Evolutionary conservation across 2,329 filamentous ascomycete species (phyloP).

Genomic region (Corinectria fuckeliana): DNA sequence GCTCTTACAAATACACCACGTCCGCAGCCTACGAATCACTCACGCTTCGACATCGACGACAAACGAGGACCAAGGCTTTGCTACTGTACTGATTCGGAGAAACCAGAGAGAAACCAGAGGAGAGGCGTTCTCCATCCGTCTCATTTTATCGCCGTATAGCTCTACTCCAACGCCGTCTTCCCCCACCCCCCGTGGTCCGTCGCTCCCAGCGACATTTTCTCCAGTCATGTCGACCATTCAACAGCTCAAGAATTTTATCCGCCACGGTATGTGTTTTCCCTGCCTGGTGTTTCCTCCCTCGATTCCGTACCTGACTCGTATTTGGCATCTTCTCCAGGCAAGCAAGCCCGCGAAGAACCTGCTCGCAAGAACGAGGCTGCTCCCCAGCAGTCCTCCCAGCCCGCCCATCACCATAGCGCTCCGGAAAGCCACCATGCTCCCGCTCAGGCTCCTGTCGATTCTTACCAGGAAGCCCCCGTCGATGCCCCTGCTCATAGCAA

Average conservation of each 20-base stretch:
- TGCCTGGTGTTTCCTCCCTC: neutral
- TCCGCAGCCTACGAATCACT: neutral
- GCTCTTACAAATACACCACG: constrained; percentile 3
- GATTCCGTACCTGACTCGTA: neutral
- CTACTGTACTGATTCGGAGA: neutral
- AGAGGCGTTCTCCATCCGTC: constrained; percentile 6
- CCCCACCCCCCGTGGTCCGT: constrained; percentile 30
- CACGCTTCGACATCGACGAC: neutral
- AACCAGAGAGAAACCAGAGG: neutral
- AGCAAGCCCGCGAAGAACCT: constrained; percentile 79
- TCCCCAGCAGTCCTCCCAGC: constrained; percentile 59
- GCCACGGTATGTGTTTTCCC: constrained; percentile 68
- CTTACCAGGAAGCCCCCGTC: constrained; percentile 49
- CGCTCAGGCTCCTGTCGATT: constrained; percentile 27
- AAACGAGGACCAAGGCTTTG: neutral
- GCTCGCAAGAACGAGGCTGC: constrained; percentile 60
- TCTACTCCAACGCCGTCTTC: constrained; percentile 10
- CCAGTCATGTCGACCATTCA: constrained; percentile 76
- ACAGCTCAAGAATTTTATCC: constrained; percentile 97
- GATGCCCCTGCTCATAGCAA: constrained; percentile 52
- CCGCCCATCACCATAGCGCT: constrained; percentile 42
- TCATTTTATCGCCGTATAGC: constrained; percentile 8
- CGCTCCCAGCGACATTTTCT: constrained; percentile 35
- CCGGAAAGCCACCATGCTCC: constrained; percentile 51
- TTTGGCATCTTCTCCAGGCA: constrained; percentile 59